Evolutionary conservation across 805 yeast species (phyloP), one percentile per base, ranked within the genome.

Genomic region (Starmerella sp.): DNA sequence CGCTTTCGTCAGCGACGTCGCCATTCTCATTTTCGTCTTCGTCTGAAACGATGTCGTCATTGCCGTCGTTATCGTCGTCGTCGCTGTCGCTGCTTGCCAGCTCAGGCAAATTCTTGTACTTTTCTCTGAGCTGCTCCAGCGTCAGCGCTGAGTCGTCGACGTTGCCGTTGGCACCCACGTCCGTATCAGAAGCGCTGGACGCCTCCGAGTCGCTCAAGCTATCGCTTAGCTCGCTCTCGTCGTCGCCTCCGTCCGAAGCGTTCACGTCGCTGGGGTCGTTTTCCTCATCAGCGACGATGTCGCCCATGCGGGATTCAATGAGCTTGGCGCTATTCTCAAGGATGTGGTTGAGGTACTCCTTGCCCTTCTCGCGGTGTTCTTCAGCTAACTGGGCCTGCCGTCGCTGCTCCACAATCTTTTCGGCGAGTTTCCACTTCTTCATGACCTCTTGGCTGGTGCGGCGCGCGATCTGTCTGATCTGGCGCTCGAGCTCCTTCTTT

Each of bases 361-460:
- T 85, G 39, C 97, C 96, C 64, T 84, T 81, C 9, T 79, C 78
- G 53, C 86, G 79, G 65, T 88, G 84, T 62, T 84, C 76, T 60
- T 86, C 90, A 62, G 87, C 95, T 8, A 63, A 55, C 11, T 58
- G 58, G 57, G 78, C 83, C 61, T 85, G 87, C 57, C 83, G 80
- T 48, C 83, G 82, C 65, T 86, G 93, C 57, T 86, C 73, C 14
- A 82, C 84, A 13, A 74, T 73, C 66, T 86, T 88, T 58, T 83
- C 86, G 2, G 97, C 98, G 49, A 89, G 75, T 28, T 76, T 72
- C 99, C 99, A 93, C 64, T 93, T 82, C 67, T 83, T 88, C 69
- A 84, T 84, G 10, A 93, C 96, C 45, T 89, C 88, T 62, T 80
- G 83, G 1, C 86, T 84, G 0, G 95, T 85, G 49, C 82, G 77